phyloP scores from a whole-genome alignment of 495 filamentous ascomycete species.

The Xylaria curta region DNA sequence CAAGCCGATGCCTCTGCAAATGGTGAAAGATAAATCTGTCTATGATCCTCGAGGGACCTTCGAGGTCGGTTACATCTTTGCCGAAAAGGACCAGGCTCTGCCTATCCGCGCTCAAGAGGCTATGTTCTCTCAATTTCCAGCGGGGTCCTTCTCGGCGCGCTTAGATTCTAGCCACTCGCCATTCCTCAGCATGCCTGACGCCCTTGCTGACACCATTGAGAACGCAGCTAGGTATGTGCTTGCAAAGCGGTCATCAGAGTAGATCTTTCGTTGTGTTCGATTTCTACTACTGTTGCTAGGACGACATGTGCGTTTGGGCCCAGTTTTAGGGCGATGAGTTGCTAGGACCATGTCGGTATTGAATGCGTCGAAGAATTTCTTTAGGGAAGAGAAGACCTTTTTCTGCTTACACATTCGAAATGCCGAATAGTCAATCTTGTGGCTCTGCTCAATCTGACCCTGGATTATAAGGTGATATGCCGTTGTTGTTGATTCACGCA shows the following conservation, averaged over 20 bases:
- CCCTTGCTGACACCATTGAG: conserved; percentile 27
- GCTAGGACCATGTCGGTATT: background rate
- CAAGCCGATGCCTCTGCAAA: conserved; percentile 18
- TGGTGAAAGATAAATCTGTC: background rate
- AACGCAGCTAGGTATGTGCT: conserved; percentile 40
- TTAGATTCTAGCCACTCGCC: conserved; percentile 20
- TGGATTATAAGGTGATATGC: too few species aligned
- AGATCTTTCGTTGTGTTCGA: background rate
- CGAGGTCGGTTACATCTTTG: conserved; percentile 28
- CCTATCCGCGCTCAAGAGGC: conserved; percentile 6
- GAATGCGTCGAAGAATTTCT: background rate
- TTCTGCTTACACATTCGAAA: too few species aligned
- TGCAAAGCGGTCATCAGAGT: conserved; percentile 28
- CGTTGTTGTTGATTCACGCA: too few species aligned
- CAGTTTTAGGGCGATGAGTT: background rate
- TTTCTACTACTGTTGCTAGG: background rate
- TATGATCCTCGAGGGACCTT: conserved; percentile 7
- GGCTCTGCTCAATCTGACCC: too few species aligned
- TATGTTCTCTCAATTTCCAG: conserved; percentile 20
- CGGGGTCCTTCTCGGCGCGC: conserved; percentile 12
- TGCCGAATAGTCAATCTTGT: too few species aligned
- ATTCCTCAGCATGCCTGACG: conserved; percentile 21
- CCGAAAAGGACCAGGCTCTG: conserved; percentile 27
- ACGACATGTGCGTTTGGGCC: background rate
- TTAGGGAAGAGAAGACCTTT: too few species aligned